phyloP scores from a whole-genome alignment of 257 asterid genomes.

The Mitragyna speciosa region DNA sequence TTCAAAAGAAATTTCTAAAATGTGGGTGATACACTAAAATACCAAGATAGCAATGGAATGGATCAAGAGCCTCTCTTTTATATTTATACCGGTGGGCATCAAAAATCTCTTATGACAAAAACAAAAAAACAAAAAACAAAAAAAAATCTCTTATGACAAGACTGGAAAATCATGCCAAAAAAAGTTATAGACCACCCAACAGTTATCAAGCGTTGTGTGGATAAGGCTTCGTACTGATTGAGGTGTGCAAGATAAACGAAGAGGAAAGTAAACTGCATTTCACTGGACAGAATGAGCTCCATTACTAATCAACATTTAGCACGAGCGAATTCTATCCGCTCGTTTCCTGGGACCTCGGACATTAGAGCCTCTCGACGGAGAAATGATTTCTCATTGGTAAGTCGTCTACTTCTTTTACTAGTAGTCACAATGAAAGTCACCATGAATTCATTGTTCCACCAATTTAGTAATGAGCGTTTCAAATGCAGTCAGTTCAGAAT shows the following conservation, averaged over 20 bases:
- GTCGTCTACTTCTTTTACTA: not conserved
- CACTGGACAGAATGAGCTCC: not conserved
- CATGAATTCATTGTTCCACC: not conserved
- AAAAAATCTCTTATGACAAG: no score
- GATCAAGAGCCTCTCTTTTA: no score
- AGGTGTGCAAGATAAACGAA: not conserved
- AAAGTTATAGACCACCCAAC: not conserved
- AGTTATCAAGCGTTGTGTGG: not conserved
- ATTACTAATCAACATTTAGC: constrained; percentile 8
- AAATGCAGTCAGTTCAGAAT: no score
- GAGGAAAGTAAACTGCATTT: not conserved
- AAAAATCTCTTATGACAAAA: no score
- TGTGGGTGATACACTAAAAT: no score
- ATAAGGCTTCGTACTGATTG: not conserved
- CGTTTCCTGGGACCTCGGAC: constrained; percentile 1
- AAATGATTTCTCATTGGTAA: constrained; percentile 36
- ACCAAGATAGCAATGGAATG: no score
- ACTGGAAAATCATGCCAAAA: no score
- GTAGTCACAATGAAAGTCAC: no score
- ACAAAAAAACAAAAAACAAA: no score
- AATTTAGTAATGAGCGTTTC: no score
- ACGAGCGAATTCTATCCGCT: constrained; percentile 5
- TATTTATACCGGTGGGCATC: no score
- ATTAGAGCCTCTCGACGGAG: constrained; percentile 23
- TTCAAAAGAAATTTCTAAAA: no score